These are phyloP conservation scores for Xylaria multiplex DNA, from an alignment of 2,329 filamentous ascomycete genomes.

Conservation along the genomic window DNA sequence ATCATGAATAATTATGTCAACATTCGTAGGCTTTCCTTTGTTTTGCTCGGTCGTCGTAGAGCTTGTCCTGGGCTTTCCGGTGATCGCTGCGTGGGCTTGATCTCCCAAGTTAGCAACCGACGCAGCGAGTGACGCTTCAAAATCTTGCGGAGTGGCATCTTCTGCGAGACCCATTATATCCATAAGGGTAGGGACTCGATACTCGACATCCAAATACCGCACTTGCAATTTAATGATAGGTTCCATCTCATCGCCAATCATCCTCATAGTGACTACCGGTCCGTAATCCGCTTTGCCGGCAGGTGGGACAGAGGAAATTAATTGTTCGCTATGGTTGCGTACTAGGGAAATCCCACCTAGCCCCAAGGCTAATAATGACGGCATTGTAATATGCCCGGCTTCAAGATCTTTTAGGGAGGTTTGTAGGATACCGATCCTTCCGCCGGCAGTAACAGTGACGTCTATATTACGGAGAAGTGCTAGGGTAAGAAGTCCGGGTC, in stretches of 20 bases:
- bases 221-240: slow-evolving; percentile 89
- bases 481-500: slow-evolving; percentile 85
- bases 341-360: slow-evolving; percentile 69
- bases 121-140: slow-evolving; percentile 78
- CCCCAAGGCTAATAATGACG: slow-evolving; percentile 82
- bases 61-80: slow-evolving; percentile 44
- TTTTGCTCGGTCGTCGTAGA: slow-evolving; percentile 39
- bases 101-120: slow-evolving; percentile 83
- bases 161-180: slow-evolving; percentile 77
- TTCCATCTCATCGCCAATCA: slow-evolving; percentile 94
- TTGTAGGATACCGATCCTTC: slow-evolving; percentile 72
- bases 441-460: slow-evolving; percentile 70
- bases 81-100: slow-evolving; percentile 63
- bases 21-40: slow-evolving; percentile 66
- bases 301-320: slow-evolving; percentile 67
- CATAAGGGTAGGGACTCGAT: slow-evolving; percentile 84
- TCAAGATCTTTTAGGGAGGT: slow-evolving; percentile 72
- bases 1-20: slow-evolving; percentile 82
- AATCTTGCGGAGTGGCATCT: slow-evolving; percentile 74
- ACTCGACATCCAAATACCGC: slow-evolving; percentile 86
- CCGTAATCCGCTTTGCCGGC: slow-evolving; percentile 42
- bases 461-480: slow-evolving; percentile 72
- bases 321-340: slow-evolving; percentile 74
- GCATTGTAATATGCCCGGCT: slow-evolving; percentile 83
- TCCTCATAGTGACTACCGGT: slow-evolving; percentile 82